Evolutionary conservation across 1,284 basidiomycete genomes (phyloP).

Genomic region (Apiotrichum gracile): DNA sequence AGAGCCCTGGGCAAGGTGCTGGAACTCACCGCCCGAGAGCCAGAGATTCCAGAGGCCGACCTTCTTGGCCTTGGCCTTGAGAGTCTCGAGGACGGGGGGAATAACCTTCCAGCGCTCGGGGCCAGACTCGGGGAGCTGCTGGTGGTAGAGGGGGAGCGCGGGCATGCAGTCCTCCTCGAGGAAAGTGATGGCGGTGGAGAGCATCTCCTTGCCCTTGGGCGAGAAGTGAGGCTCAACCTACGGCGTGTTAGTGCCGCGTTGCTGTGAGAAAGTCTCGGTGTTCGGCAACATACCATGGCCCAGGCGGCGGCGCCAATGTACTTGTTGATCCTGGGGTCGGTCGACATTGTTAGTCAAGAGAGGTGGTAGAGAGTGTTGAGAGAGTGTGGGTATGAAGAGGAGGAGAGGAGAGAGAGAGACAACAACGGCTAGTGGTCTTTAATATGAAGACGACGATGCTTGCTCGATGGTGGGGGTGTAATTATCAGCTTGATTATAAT

Average conservation of each 20-base stretch:
- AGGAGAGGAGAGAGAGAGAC: background rate
- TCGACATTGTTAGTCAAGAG: conserved; percentile 5
- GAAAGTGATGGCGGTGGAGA: conserved; percentile 77
- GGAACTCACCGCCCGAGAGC: conserved; percentile 88
- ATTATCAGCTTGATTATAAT: too few species aligned
- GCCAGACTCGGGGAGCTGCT: conserved; percentile 74
- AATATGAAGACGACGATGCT: too few species aligned
- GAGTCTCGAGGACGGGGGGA: conserved; percentile 71
- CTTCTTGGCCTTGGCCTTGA: conserved; percentile 81
- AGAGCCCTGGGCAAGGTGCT: conserved; percentile 53
- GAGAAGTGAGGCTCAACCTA: conserved; percentile 90
- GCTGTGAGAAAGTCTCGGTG: background rate
- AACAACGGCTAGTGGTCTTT: too few species aligned
- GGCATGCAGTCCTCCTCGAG: conserved; percentile 83
- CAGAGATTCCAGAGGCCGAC: conserved; percentile 96
- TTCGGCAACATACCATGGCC: conserved; percentile 18
- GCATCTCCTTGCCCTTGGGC: conserved; percentile 74
- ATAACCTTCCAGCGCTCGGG: conserved; percentile 75
- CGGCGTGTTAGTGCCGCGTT: background rate
- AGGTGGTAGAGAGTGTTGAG: background rate
- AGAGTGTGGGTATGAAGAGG: background rate
- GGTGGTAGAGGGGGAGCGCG: conserved; percentile 67
- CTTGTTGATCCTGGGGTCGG: conserved; percentile 15
- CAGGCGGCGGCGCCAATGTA: conserved; percentile 26
- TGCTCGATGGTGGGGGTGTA: too few species aligned